Evolutionary conservation across 352 stramenopile species (phyloP).

Genomic region (Pythium monospermum): DNA sequence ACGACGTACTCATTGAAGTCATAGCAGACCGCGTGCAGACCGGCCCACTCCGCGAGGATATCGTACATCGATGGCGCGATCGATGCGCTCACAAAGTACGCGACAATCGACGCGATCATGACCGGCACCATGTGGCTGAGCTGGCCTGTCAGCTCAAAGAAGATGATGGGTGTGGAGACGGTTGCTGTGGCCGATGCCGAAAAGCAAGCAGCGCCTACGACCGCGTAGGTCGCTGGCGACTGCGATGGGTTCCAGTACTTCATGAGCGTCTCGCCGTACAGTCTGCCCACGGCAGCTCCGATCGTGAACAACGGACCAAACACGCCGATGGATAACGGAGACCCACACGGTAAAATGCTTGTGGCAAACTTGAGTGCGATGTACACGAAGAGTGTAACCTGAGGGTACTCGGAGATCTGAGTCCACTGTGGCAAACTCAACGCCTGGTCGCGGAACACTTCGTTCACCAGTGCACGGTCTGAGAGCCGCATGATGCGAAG

Average conservation of each 20-base stretch:
- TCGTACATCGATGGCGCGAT: slow-evolving; percentile 86
- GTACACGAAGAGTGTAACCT: slow-evolving; percentile 63
- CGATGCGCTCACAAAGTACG: slow-evolving; percentile 73
- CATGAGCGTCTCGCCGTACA: slow-evolving; percentile 77
- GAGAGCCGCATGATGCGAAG: slow-evolving; percentile 68
- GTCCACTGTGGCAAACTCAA: slow-evolving; percentile 59
- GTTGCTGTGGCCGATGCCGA: slow-evolving; percentile 87
- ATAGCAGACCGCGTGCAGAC: slow-evolving; percentile 77
- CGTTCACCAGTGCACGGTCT: slow-evolving; percentile 66
- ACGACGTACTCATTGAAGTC: slow-evolving; percentile 78
- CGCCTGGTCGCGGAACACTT: slow-evolving; percentile 63
- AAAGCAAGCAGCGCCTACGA: slow-evolving; percentile 91
- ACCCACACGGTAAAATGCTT: slow-evolving; percentile 63
- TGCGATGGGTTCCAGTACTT: slow-evolving; percentile 74
- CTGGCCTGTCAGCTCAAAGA: slow-evolving; percentile 83
- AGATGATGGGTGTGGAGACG: slow-evolving; percentile 82
- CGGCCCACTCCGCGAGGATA: slow-evolving; percentile 70
- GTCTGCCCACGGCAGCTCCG: slow-evolving; percentile 60
- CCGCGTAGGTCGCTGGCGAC: slow-evolving; percentile 77
- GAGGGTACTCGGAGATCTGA: slow-evolving; percentile 49
- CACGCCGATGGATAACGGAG: slow-evolving; percentile 71
- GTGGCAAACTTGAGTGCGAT: slow-evolving; percentile 67
- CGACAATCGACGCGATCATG: slow-evolving; percentile 73
- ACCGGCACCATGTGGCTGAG: slow-evolving; percentile 81
- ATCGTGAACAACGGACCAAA: slow-evolving; percentile 83